Percentiles rank a stretch among this genome's conserved stretches.
phyloP scores from a whole-genome alignment of 352 stramenopile species.

The Phytophthora pini region DNA sequence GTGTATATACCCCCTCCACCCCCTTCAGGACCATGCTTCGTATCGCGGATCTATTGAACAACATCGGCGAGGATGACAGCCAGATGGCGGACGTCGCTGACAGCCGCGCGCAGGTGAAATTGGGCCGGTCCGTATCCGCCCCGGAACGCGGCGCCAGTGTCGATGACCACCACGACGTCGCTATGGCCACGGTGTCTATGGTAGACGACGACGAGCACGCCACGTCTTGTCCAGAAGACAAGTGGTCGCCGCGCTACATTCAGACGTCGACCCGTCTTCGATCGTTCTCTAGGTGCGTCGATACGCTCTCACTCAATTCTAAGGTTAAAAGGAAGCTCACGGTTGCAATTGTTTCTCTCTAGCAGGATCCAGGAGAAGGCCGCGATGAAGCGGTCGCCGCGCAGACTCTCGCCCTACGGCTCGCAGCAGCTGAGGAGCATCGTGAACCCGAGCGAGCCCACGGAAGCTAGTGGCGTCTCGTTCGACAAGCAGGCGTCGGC shows the following conservation, averaged over 20 bases:
- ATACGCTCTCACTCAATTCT: neutral
- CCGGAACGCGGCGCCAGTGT: slow-evolving; percentile 15
- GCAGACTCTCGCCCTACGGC: slow-evolving; percentile 26
- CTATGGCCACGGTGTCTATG: slow-evolving; percentile 28
- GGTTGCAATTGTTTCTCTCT: slow-evolving; percentile 1
- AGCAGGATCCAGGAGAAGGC: slow-evolving; percentile 39
- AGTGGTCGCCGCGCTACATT: slow-evolving; percentile 22
- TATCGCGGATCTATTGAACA: slow-evolving; percentile 48
- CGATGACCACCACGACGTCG: slow-evolving; percentile 15
- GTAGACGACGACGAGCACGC: slow-evolving; percentile 40
- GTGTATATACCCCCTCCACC: slow-evolving; percentile 23
- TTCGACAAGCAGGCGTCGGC: slow-evolving; percentile 10
- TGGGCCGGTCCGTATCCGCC: slow-evolving; percentile 41
- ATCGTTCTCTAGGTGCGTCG: slow-evolving; percentile 25
- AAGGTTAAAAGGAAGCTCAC: neutral
- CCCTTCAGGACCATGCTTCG: slow-evolving; percentile 30
- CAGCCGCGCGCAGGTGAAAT: slow-evolving; percentile 18
- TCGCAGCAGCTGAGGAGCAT: slow-evolving; percentile 33
- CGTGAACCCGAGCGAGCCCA: slow-evolving; percentile 27
- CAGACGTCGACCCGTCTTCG: slow-evolving; percentile 18
- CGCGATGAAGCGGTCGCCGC: slow-evolving; percentile 34
- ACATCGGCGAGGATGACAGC: slow-evolving; percentile 38
- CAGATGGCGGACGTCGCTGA: slow-evolving; percentile 10
- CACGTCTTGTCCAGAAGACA: slow-evolving; percentile 41
- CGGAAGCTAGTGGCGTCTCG: slow-evolving; percentile 25